Conservation (phyloP, 345 rosid genomes). For the Eucalyptus fibrosa region DNA sequence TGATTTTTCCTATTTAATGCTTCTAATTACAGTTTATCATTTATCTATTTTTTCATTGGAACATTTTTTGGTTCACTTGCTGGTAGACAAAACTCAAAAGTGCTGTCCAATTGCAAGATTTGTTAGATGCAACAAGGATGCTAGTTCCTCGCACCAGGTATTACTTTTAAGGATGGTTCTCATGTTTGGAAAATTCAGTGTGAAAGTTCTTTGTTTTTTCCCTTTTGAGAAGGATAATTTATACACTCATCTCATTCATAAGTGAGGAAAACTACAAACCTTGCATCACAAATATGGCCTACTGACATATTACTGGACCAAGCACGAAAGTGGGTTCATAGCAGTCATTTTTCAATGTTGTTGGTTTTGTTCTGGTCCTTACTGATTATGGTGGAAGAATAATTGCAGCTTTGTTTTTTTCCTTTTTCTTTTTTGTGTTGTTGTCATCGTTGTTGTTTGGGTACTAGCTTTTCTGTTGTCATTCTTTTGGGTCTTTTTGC, state of each 20-base stretch:
- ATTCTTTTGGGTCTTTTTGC: neutral
- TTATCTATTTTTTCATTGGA: neutral
- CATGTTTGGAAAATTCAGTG: neutral
- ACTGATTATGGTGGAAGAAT: neutral
- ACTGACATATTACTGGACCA: neutral
- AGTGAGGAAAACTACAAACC: neutral
- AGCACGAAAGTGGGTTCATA: neutral
- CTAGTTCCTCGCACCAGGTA: constrained; percentile 95
- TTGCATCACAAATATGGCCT: neutral
- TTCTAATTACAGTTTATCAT: neutral
- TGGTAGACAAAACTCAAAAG: constrained; percentile 95
- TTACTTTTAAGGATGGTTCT: neutral
- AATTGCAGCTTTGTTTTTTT: neutral
- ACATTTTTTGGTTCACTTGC: neutral
- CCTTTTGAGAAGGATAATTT: neutral
- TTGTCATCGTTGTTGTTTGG: neutral
- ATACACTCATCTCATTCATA: neutral
- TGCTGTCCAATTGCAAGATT: constrained; percentile 94
- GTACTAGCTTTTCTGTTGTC: neutral
- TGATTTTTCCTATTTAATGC: constrained; percentile 2
- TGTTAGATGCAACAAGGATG: constrained; percentile 94
- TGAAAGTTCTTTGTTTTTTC: neutral
- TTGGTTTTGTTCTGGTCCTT: neutral
- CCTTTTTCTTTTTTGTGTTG: too few relatives aligned
- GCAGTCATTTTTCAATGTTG: neutral